phyloP scores from a whole-genome alignment of 1,284 basidiomycete species.

The Irpex sp. region DNA sequence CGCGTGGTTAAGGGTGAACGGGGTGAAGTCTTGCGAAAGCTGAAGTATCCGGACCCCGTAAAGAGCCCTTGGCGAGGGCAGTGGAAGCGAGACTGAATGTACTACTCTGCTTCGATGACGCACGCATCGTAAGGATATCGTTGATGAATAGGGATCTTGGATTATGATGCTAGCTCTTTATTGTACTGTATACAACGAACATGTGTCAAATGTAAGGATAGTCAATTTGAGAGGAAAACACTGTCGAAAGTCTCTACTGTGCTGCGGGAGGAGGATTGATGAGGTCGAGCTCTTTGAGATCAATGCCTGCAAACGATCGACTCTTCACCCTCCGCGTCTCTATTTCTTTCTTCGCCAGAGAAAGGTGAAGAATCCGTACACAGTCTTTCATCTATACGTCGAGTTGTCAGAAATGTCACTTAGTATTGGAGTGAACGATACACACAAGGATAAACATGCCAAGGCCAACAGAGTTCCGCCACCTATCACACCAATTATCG shows the following conservation, averaged over 20 bases:
- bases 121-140: too few relatives aligned
- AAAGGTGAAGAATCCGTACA: conserved; percentile 60
- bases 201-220: too few relatives aligned
- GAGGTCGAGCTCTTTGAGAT: conserved; percentile 61
- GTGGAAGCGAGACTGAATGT: too few relatives aligned
- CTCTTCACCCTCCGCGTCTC: conserved; percentile 63
- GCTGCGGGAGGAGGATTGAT: conserved; percentile 30
- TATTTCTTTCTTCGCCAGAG: conserved; percentile 65
- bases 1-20: too few relatives aligned
- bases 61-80: too few relatives aligned
- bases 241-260: not conserved
- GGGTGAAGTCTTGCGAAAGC: too few relatives aligned
- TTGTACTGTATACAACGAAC: too few relatives aligned
- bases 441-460: conserved; percentile 65
- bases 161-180: too few relatives aligned
- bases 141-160: too few relatives aligned
- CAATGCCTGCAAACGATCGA: conserved; percentile 67
- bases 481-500: conserved; percentile 38
- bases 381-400: conserved; percentile 60
- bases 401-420: not conserved
- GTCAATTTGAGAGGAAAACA: too few relatives aligned
- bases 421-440: conserved; percentile 3
- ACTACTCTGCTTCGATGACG: too few relatives aligned
- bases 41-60: too few relatives aligned
- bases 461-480: conserved; percentile 69